phyloP scores from a whole-genome alignment of 352 stramenopile genomes.

The Phytopythium chamaehyphon region DNA sequence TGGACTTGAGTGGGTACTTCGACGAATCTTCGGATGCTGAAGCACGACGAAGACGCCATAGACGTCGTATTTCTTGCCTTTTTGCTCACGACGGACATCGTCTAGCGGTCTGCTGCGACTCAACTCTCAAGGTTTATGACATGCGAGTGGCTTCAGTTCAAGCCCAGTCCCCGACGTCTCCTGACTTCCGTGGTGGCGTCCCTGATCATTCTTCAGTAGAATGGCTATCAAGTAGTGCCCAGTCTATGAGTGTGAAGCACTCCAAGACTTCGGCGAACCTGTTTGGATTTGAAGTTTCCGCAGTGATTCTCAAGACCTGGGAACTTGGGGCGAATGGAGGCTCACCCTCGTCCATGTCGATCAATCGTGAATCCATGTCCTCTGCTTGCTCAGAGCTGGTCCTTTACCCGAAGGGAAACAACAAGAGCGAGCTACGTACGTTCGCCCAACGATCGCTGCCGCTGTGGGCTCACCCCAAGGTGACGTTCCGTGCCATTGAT shows the following conservation, averaged over 20 bases:
- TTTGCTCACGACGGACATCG: conserved; percentile 64
- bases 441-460: conserved; percentile 58
- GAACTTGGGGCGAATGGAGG: conserved; percentile 24
- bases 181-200: not conserved
- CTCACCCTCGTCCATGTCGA: not conserved
- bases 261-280: conserved; percentile 48
- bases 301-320: conserved; percentile 61
- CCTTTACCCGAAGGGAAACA: conserved; percentile 16
- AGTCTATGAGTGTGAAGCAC: conserved; percentile 12
- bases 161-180: conserved; percentile 9
- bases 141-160: conserved; percentile 33
- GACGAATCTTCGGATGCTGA: conserved; percentile 48
- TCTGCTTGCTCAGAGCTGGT: not conserved
- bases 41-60: conserved; percentile 40
- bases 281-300: conserved; percentile 65
- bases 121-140: conserved; percentile 61
- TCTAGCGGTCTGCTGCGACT: conserved; percentile 61
- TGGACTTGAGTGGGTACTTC: conserved; percentile 55
- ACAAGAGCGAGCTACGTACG: conserved; percentile 64
- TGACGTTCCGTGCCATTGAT: conserved; percentile 60
- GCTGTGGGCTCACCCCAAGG: conserved; percentile 75
- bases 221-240: not conserved
- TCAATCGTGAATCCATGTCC: conserved; percentile 1
- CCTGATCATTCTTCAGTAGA: not conserved
- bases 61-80: conserved; percentile 55